A percentile compares a stretch with the other conserved stretches of the same genome.
Evolutionary conservation across 768 basidiomycete genomes (phyloP).

Genomic region (Cubamyces sp.): DNA sequence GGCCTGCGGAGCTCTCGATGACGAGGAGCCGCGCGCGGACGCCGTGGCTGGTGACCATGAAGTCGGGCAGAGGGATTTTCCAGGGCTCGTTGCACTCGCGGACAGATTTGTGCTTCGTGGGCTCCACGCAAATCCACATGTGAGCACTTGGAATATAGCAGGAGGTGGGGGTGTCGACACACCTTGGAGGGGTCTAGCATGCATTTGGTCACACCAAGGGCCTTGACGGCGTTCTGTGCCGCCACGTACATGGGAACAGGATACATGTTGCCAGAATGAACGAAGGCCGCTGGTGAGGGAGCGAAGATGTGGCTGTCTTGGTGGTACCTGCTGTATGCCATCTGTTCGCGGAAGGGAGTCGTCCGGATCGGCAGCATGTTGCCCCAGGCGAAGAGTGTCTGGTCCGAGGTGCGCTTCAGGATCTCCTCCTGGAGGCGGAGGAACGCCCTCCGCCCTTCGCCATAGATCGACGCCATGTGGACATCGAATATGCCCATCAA

Average conservation of each 20-base stretch:
- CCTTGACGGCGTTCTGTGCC: neutral
- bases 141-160: neutral
- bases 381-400: slow-evolving; percentile 22
- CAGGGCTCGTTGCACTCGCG: neutral
- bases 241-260: slow-evolving; percentile 11
- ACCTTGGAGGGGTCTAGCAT: neutral
- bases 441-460: slow-evolving; percentile 21
- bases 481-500: slow-evolving; percentile 25
- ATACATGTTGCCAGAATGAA: slow-evolving; percentile 2
- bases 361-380: slow-evolving; percentile 12
- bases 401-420: slow-evolving; percentile 21
- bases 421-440: slow-evolving; percentile 22
- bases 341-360: slow-evolving; percentile 11
- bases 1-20: slow-evolving; percentile 3
- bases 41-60: slow-evolving; percentile 16
- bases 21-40: slow-evolving; percentile 16
- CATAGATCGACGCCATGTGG: slow-evolving; percentile 20
- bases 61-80: slow-evolving; percentile 16
- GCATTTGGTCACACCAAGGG: slow-evolving; percentile 2
- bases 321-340: slow-evolving; percentile 15
- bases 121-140: neutral
- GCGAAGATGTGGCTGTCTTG: slow-evolving; percentile 21
- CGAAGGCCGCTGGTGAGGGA: slow-evolving; percentile 17
- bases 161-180: neutral
- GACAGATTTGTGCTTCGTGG: neutral